Evolutionary conservation across 345 rosid genomes (phyloP).

Genomic region (Physaria fendleri): DNA sequence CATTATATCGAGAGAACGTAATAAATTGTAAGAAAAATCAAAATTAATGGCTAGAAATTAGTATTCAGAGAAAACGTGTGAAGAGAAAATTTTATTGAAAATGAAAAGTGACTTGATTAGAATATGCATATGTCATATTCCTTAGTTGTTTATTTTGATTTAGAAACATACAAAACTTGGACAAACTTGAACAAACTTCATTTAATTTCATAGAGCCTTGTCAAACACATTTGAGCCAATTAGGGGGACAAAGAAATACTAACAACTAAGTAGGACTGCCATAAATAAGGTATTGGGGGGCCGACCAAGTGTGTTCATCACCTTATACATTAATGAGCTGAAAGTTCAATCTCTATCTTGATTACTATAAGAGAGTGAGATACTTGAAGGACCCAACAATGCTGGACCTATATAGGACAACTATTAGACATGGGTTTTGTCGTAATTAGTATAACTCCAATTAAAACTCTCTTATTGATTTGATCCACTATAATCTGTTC

Average conservation of each 20-base stretch:
- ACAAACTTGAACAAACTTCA: too few species aligned
- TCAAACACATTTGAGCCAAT: background rate
- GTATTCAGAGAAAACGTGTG: too few species aligned
- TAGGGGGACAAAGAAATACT: background rate
- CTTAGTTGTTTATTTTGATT: too few species aligned
- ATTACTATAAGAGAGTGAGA: background rate
- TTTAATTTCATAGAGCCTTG: background rate
- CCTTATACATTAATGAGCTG: background rate
- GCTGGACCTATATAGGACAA: slow-evolving; percentile 14
- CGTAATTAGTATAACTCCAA: slow-evolving; percentile 23
- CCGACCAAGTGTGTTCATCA: slow-evolving; percentile 13
- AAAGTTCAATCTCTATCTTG: slow-evolving; percentile 15
- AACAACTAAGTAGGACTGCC: slow-evolving; percentile 12
- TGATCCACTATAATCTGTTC: slow-evolving; percentile 23
- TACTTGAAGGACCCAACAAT: slow-evolving; percentile 22
- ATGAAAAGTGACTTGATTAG: too few species aligned
- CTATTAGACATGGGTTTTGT: slow-evolving; percentile 20
- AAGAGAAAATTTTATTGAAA: too few species aligned
- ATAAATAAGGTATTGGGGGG: slow-evolving; percentile 13
- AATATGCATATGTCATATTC: too few species aligned
- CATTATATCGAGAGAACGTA: too few species aligned
- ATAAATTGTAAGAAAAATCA: too few species aligned
- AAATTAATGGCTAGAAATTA: too few species aligned
- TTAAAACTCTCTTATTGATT: slow-evolving; percentile 17
- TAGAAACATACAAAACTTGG: too few species aligned